Conservation (phyloP, 192 early-diverging fungal species). For the Linnemannia schmuckeri region DNA sequence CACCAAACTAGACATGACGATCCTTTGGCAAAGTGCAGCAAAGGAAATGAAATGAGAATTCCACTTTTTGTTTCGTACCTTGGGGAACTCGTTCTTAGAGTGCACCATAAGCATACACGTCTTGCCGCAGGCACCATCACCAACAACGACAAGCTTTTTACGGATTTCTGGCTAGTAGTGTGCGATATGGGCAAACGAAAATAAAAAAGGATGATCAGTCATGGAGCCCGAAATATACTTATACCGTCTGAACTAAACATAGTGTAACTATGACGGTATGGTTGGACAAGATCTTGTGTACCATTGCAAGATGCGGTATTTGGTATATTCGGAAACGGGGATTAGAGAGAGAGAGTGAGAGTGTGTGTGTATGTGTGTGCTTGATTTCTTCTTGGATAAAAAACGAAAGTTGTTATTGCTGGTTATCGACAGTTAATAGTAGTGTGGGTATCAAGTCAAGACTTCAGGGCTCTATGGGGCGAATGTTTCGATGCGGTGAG, state of each 20-base stretch:
- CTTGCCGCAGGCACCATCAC: conserved; percentile 87
- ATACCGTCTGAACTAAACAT: too few relatives aligned
- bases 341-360: too few relatives aligned
- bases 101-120: conserved; percentile 83
- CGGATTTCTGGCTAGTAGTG: conserved; percentile 57
- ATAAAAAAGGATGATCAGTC: neutral
- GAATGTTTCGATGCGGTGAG: too few relatives aligned
- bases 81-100: conserved; percentile 79
- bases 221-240: neutral
- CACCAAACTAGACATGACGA: neutral
- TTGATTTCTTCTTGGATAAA: too few relatives aligned
- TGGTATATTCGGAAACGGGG: too few relatives aligned
- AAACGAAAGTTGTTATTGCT: too few relatives aligned
- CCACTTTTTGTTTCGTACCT: conserved; percentile 62
- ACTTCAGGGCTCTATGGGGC: too few relatives aligned
- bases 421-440: too few relatives aligned
- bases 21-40: neutral
- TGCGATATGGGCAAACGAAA: neutral
- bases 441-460: too few relatives aligned
- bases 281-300: neutral
- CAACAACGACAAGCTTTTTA: conserved; percentile 85
- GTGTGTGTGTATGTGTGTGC: too few relatives aligned
- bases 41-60: neutral
- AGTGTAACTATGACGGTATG: neutral
- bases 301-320: neutral